Evolutionary conservation across 257 asterid species (phyloP), one percentile per base, ranked within the genome.

Genomic region (Cinchona pubescens): DNA sequence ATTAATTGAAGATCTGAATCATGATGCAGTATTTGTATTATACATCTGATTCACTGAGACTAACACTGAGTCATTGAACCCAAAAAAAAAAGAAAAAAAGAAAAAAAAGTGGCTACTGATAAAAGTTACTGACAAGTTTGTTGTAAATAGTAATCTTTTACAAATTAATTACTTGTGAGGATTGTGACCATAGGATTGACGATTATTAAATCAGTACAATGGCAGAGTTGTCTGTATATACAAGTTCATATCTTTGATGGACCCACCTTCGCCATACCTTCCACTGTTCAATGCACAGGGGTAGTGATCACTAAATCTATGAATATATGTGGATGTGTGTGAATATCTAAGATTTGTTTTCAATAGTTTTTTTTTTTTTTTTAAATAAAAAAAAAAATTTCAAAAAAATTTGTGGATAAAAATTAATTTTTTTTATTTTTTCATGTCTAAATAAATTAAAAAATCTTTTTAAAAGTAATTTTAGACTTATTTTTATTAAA

Each of bases 31-130:
- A 29, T 32, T 25, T 43, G 38, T 69, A 49, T 34, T 34, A 40
- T n/a, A n/a, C n/a, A n/a, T 75, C 83, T 77, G 83, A 77, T 73
- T 73, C 82, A 72, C 78, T 75, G 83, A 74, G 62, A 43, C 67
- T 63, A 79, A 80, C 78, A 73, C 81, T 64, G 69, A 68, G 32
- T 76, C 79, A 66, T 73, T 81, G 78, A 34, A n/a, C n/a, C n/a
- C n/a, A n/a, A n/a, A n/a, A n/a, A n/a, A n/a, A n/a, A n/a, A n/a
- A n/a, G n/a, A n/a, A n/a, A n/a, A n/a, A n/a, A n/a, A 0, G 0
- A 9, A 59, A 5, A 60, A 40, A n/a, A 10, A 60, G 18, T 14
- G 64, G 38, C 40, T 14, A 58, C 53, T 37, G 69, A 73, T 29
- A 59, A 73, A 73, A 59, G 76, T 73, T 18, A 73, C 76, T 60